These are phyloP conservation scores for Vitellaria paradoxa DNA, from an alignment of 179 eudicot genomes.

Conservation along the genomic window DNA sequence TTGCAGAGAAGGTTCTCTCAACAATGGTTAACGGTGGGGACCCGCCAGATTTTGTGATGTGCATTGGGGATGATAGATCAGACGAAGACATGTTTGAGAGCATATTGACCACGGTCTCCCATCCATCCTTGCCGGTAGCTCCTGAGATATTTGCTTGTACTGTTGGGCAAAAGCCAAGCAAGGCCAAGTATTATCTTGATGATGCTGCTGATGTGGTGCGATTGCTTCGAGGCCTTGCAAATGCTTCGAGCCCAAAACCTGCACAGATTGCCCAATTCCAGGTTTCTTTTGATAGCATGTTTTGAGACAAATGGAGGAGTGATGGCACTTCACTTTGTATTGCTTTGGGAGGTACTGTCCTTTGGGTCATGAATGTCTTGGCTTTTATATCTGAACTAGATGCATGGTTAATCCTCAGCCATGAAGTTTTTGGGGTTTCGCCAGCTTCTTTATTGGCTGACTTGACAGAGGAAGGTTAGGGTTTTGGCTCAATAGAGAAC, in stretches of 20 bases:
- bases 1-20: conserved; percentile 69
- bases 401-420: neutral
- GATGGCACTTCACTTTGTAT: neutral
- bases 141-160: conserved; percentile 82
- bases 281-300: conserved; percentile 62
- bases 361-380: neutral
- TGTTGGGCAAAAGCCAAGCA: conserved; percentile 90
- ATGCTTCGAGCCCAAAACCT: conserved; percentile 60
- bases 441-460: neutral
- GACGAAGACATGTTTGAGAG: conserved; percentile 93
- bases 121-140: conserved; percentile 26
- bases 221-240: conserved; percentile 61
- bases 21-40: conserved; percentile 38
- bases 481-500: neutral
- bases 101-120: conserved; percentile 45
- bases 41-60: conserved; percentile 71
- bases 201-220: conserved; percentile 63
- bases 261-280: conserved; percentile 43
- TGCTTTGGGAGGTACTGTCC: neutral
- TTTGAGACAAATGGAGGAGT: conserved; percentile 9
- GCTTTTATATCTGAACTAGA: neutral
- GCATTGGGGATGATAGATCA: conserved; percentile 86
- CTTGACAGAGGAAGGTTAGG: neutral
- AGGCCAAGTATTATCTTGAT: conserved; percentile 80
- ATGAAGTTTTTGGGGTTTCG: neutral